These are phyloP conservation scores for Yamadazyma kitorensis DNA, from an alignment of 805 yeast genomes.

Conservation along the genomic window DNA sequence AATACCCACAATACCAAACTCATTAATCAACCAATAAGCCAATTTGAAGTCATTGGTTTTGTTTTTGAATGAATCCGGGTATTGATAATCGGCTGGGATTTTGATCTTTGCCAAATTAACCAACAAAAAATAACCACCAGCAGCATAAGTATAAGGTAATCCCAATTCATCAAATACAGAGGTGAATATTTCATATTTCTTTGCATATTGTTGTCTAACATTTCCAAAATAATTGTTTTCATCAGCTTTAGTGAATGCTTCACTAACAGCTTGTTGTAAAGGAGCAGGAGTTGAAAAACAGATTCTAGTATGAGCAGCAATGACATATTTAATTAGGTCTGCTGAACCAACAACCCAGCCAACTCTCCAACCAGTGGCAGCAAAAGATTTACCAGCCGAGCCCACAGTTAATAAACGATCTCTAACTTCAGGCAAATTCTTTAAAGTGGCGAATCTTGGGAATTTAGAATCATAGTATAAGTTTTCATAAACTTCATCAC, in stretches of 20 bases:
- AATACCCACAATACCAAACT: constrained; percentile 91
- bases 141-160: constrained; percentile 85
- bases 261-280: constrained; percentile 86
- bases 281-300: constrained; percentile 92
- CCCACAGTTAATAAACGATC: constrained; percentile 87
- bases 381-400: constrained; percentile 95
- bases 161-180: constrained; percentile 81
- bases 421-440: constrained; percentile 64
- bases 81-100: constrained; percentile 68
- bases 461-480: constrained; percentile 67
- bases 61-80: constrained; percentile 66
- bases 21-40: constrained; percentile 91
- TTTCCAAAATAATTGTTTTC: constrained; percentile 63
- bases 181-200: constrained; percentile 72
- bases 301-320: constrained; percentile 91
- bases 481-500: constrained; percentile 96
- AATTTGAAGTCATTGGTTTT: constrained; percentile 80
- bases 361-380: constrained; percentile 99
- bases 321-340: constrained; percentile 75
- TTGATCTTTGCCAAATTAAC: constrained; percentile 84
- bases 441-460: constrained; percentile 79
- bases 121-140: constrained; percentile 89
- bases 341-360: constrained; percentile 93
- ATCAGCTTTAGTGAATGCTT: constrained; percentile 64
- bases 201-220: constrained; percentile 64